Percentiles rank a stretch among this genome's conserved stretches.
phyloP scores from a whole-genome alignment of 768 basidiomycete genomes.

The Tylopilus vinaceipallidus region DNA sequence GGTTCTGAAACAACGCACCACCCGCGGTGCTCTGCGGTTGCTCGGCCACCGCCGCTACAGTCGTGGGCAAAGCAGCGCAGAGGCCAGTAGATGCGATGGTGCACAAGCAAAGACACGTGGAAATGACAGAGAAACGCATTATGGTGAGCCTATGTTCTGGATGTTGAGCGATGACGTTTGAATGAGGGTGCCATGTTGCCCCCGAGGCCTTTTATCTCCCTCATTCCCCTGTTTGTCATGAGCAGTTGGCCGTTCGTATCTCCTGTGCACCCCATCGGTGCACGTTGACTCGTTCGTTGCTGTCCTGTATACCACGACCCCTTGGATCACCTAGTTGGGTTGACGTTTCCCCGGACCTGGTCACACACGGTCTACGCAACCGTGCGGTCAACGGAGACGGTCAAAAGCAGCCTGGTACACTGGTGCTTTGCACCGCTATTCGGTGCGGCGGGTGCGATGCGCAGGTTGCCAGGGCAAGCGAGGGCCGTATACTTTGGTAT shows the following conservation, averaged over 20 bases:
- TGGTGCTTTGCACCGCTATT: conserved; percentile 10
- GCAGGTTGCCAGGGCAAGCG: conserved; percentile 4
- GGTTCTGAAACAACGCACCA: conserved; percentile 17
- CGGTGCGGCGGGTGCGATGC: neutral
- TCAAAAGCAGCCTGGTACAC: neutral
- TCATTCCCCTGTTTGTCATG: neutral
- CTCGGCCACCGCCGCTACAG: too few relatives aligned
- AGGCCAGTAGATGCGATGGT: conserved; percentile 15
- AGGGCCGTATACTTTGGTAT: neutral
- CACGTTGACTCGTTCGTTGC: neutral
- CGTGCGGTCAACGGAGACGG: neutral
- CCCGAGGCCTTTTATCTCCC: conserved; percentile 13
- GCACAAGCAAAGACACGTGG: conserved; percentile 13
- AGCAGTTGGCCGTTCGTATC: conserved; percentile 4
- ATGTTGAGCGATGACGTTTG: neutral
- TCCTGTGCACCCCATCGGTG: conserved; percentile 10
- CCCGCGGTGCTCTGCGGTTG: too few relatives aligned
- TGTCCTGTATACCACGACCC: neutral
- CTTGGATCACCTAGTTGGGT: conserved; percentile 3
- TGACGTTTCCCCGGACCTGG: neutral
- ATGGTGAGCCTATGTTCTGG: conserved; percentile 6
- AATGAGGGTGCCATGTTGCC: neutral
- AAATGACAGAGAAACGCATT: conserved; percentile 15
- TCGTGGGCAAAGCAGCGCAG: conserved; percentile 10
- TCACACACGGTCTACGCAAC: neutral